Evolutionary conservation across 2,329 filamentous ascomycete species (phyloP), one percentile per base, ranked within the genome.

Genomic region (Septoria linicola): DNA sequence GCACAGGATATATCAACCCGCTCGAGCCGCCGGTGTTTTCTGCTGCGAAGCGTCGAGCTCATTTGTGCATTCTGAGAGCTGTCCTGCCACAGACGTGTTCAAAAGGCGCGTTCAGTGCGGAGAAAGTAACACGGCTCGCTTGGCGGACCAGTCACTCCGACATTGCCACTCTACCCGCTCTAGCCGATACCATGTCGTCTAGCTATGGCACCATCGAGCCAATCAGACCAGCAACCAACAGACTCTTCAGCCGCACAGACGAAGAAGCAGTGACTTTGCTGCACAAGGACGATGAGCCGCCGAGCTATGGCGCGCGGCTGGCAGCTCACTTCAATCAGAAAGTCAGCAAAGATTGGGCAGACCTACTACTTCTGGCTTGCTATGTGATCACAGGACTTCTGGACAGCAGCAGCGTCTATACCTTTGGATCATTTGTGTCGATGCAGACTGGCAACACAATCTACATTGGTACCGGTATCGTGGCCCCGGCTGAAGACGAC

Each of bases 361-460:
- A 92, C 63, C 57, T 87, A 1, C 73, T 89, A 16, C 75, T 92
- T 32, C 73, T 92, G 3, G 72, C 81, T 21, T 89, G 85, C 70
- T 91, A 90, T 66, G 72, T 88, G 57, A 85, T 90, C 65, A 91
- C 88, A 0, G 88, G 88, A 3, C 73, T 92, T 8, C 77, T 89
- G 6, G 88, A 92, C 70, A 88, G 85, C 69, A 83, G 85, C 2
- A 83, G 86, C 2, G 85, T 88, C 40, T 85, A 83, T 51, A 85
- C 86, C 35, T 91, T 86, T 84, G 85, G 87, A 10, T 84, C 84
- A 2, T 92, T 92, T 61, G 87, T 89, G 34, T 88, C 84, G 62
- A 91, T 91, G 87, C 88, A 91, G 66, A 91, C 87, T 25, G 68
- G 85, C 51, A 92, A 92, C 69, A 90, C 88, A 4, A 81, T 92